Evolutionary conservation across 2,329 filamentous ascomycete species (phyloP), one percentile per base, ranked within the genome.

Genomic region (Ophiostoma sp.): DNA sequence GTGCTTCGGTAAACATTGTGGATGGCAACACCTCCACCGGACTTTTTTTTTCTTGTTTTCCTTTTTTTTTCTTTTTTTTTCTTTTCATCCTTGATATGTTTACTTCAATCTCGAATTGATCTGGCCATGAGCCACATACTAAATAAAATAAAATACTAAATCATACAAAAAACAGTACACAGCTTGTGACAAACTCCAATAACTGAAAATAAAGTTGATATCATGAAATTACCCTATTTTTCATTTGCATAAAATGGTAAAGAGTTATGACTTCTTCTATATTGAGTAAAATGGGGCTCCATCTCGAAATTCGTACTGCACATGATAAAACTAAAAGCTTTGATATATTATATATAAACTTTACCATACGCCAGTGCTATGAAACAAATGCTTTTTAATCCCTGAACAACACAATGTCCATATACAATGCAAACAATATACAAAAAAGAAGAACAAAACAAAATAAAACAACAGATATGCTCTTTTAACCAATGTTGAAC

Each of bases 401-500:
- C 42, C 63, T n/a, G 42, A 58, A 65, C 67, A 62, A 60, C 12
- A 52, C 7, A 62, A 49, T 68, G 64, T 5, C 64, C 52, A 60
- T 36, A 68, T 65, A 60, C 60, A 58, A 45, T 9, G 41, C 49
- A 60, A 38, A 64, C 8, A 47, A 47, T 6, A 58, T 45, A 58
- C 11, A 5, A 47, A 40, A 38, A 42, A 36, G 12, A 27, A 41
- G 49, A 4, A 55, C n/a, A 27, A 55, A 3, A 38, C 14, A 36
- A 1, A 5, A 58, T 44, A n/a, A 40, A 36, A 2, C 2, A 45
- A 45, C 9, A 27, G 11, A 18, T 27, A 27, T 27, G 27, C 27
- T 27, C 27, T 27, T 4, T 27, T 60, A 74, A 3, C 72, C 73
- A 68, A 74, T 73, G 65, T 74, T 74, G 36, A 74, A 74, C 72